Base-by-base conservation (phyloP, 495 filamentous ascomycete species). In the Penicillium ochrochloron region DNA sequence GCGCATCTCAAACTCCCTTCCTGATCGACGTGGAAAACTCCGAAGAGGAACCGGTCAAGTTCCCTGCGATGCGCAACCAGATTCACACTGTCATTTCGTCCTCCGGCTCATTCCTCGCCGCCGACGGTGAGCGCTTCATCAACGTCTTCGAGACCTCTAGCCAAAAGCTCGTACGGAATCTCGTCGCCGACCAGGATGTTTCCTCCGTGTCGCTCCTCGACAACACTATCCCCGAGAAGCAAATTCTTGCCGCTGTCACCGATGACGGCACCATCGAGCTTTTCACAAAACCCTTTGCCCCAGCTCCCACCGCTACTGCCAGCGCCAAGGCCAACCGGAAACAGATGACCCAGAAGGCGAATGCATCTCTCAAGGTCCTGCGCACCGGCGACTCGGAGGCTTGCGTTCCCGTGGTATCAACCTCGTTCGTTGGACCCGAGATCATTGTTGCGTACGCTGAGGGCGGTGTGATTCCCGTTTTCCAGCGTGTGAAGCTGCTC, bases 61-160 rank as follows among this genome's bases (percentile, higher is more conserved):
- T 86, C 67, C 78, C 78, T 25, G 85, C 83, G 8, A 84, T 85
- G 77, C 81, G 77, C 42, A 84, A 84, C 58, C 71, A 78, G 9
- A 80, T 88, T 55, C 83, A 84, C 66, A 80, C 76, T 3, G 71
- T 88, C 41, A 61, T 85, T 57, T 64, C 78, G 3, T 82, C 83
- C 1, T 76, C 73, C n/a, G 75, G 70, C 51, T 66, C 70, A 59
- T 81, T 76, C 72, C 75, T 77, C 37, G 81, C 80, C 12, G 82
- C 84, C 11, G 85, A 86, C 66, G 77, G 78, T 37, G 85, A 84
- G 60, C 83, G 83, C 14, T 86, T 80, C 64, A 81, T 88, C 62
- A 86, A 81, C 63, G 77, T 87, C 21, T 86, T 85, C 48, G 78
- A 85, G 54, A 66, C 76, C 15, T 60, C 77, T 31, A 76, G 65